phyloP scores from a whole-genome alignment of 352 stramenopile species.

The Pythium aphanidermatum region DNA sequence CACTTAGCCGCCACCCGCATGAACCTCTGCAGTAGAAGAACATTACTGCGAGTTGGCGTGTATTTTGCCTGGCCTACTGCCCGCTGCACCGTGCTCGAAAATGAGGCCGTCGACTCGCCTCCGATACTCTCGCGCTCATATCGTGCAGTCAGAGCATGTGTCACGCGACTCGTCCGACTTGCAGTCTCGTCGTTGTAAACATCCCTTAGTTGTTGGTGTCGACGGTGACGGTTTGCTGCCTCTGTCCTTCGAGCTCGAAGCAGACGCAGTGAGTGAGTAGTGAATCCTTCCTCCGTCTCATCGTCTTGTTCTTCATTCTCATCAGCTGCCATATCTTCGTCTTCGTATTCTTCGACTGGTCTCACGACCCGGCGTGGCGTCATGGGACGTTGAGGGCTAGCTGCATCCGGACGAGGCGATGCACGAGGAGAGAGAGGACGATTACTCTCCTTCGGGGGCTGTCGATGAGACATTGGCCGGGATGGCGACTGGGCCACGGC shows the following conservation, averaged over 20 bases:
- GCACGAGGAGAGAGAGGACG: no score
- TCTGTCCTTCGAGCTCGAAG: slow-evolving; percentile 3
- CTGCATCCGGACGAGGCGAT: not conserved
- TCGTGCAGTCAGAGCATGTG: not conserved
- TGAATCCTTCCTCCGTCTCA: slow-evolving; percentile 4
- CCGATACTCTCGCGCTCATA: not conserved
- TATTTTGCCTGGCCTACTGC: slow-evolving; percentile 44
- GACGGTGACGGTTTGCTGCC: slow-evolving; percentile 2
- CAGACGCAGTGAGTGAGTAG: slow-evolving; percentile 1
- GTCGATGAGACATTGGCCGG: not conserved
- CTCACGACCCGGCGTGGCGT: slow-evolving; percentile 1
- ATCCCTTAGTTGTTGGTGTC: not conserved
- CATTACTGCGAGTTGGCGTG: slow-evolving; percentile 45
- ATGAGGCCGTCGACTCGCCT: slow-evolving; percentile 15
- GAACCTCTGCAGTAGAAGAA: slow-evolving; percentile 50
- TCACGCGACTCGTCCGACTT: no score
- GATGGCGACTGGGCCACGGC: not conserved
- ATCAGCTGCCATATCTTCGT: not conserved
- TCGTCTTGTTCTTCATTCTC: slow-evolving; percentile 6
- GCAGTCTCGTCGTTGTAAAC: no score
- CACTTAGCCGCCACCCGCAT: slow-evolving; percentile 24
- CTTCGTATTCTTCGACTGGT: not conserved
- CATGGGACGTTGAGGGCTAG: not conserved
- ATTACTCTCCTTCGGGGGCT: no score
- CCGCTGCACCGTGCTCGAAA: slow-evolving; percentile 15